phyloP scores from a whole-genome alignment of 176 grass and related monocot species.

The Phoenix roebelenii region DNA sequence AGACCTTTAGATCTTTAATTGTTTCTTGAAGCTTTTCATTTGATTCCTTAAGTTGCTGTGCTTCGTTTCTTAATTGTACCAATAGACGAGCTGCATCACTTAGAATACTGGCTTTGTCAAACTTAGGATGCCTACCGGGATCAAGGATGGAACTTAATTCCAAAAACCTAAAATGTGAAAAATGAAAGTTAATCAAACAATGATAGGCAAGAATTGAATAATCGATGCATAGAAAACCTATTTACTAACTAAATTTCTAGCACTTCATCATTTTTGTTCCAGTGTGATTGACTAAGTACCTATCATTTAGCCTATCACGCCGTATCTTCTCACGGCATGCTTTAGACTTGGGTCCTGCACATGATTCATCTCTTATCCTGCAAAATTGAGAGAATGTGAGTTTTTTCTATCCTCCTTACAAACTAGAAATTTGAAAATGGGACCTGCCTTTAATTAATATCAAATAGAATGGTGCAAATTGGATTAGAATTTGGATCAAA shows the following conservation, averaged over 20 bases:
- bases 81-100: slow-evolving; percentile 39
- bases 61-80: slow-evolving; percentile 38
- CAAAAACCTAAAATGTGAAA: slow-evolving; percentile 40
- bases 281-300: slow-evolving; percentile 15
- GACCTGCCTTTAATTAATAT: no score
- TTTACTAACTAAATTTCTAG: no score
- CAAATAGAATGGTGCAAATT: no score
- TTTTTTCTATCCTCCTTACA: background rate
- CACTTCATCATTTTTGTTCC: no score
- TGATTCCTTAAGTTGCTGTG: slow-evolving; percentile 53
- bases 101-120: slow-evolving; percentile 58
- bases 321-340: slow-evolving; percentile 72
- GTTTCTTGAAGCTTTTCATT: slow-evolving; percentile 40
- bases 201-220: background rate
- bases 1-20: slow-evolving; percentile 62
- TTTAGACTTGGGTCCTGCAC: slow-evolving; percentile 44
- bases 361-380: slow-evolving; percentile 42
- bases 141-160: slow-evolving; percentile 55
- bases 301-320: slow-evolving; percentile 65
- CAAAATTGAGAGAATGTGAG: background rate
- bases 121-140: slow-evolving; percentile 44
- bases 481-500: no score
- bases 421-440: slow-evolving; percentile 1
- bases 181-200: background rate
- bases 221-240: no score